A percentile compares a stretch with the other conserved stretches of the same genome.
These are phyloP conservation scores for Cladosporium austrohemisphaericum DNA, from an alignment of 2,329 filamentous ascomycete genomes.

Conservation along the genomic window DNA sequence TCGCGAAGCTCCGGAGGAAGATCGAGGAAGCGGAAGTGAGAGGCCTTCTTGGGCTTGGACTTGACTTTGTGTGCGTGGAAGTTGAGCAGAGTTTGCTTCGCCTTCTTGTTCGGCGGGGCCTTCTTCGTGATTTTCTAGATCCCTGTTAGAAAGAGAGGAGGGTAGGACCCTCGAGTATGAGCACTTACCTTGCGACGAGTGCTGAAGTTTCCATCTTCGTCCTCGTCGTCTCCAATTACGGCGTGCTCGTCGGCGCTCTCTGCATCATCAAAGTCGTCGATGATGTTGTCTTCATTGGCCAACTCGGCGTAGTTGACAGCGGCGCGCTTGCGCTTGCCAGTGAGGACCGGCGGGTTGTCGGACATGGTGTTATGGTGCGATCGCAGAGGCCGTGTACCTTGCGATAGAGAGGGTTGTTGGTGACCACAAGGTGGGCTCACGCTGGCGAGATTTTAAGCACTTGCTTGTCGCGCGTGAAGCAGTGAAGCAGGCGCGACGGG, in stretches of 20 bases:
- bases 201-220: neutral
- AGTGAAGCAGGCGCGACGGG: slow-evolving; percentile 1
- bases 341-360: neutral
- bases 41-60: neutral
- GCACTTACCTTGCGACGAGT: neutral
- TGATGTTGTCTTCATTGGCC: slow-evolving; percentile 9
- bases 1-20: slow-evolving; percentile 17
- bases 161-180: too few relatives aligned
- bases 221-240: neutral
- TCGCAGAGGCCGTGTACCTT: too few relatives aligned
- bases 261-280: neutral
- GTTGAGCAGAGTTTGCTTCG: neutral
- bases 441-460: neutral
- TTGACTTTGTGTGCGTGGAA: too few relatives aligned
- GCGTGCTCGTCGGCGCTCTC: neutral
- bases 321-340: slow-evolving; percentile 29
- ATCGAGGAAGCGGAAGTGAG: slow-evolving; percentile 13
- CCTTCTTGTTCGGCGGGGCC: neutral
- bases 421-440: neutral
- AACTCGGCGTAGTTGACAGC: slow-evolving; percentile 25
- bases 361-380: neutral
- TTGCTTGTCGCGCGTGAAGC: too few relatives aligned
- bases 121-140: neutral
- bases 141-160: neutral
- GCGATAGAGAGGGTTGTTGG: neutral